Evolutionary conservation across 768 basidiomycete species (phyloP), one percentile per base, ranked within the genome.

Genomic region (Naganishia vishniacii): DNA sequence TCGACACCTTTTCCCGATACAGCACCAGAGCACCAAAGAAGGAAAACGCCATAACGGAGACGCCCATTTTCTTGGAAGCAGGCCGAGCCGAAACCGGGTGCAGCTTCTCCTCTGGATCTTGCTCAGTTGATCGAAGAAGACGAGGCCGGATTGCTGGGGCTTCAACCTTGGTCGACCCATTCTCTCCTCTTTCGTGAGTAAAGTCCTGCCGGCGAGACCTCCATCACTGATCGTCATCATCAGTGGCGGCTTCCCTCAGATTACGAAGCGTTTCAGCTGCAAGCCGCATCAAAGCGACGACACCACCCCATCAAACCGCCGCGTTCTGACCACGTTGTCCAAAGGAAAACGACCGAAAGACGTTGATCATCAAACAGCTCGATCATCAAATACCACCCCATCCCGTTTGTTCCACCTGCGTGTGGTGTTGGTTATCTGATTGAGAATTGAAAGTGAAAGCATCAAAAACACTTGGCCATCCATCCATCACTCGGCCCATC

Each of bases 1-100:
- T 20, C n/a, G 11, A 5, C 5, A 5, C 7, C 42, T 44, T 7
- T 44, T 44, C 42, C 42, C 42, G 42, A 44, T 44, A 44, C 42
- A 44, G 5, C 32, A 56, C 53, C 34, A 56, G 53, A 56, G 53
- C 18, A 9, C 32, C 12, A 56, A 32, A n/a, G 37, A 37, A 56
- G 32, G 34, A 32, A 29, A 56, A 56, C 37, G 26, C 34, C 32
- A 51, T 32, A 51, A 31, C 49, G n/a, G n/a, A n/a, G n/a, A n/a
- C n/a, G 48, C 11, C 49, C 32, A 31, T 51, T 31, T 31, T 31
- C 49, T 31, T 34, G 23, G 37, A 56, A 37, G 37, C 32, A 56
- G 34, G 49, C 49, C 31, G 29, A 51, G 28, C 28, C 26, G 47
- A 25, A 29, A 3, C n/a, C n/a, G n/a, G n/a, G n/a, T 31, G 53